phyloP scores from a whole-genome alignment of 2,329 filamentous ascomycete genomes.

The Phialocephala subalpina region DNA sequence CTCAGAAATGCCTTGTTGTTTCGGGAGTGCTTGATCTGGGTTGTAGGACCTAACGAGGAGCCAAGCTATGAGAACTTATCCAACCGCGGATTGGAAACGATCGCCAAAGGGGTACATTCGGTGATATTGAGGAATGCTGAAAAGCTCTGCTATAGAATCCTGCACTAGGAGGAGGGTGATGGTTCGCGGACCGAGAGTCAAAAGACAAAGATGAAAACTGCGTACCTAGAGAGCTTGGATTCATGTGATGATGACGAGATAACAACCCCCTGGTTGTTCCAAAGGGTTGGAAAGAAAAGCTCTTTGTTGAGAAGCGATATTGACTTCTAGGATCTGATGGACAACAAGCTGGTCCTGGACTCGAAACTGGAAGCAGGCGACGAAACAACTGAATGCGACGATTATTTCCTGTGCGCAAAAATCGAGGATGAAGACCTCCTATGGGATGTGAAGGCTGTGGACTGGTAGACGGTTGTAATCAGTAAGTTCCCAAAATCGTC shows the following conservation, averaged over 20 bases:
- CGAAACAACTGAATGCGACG: background rate
- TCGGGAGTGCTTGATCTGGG: conserved; percentile 14
- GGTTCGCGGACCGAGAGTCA: background rate
- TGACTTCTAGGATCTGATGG: background rate
- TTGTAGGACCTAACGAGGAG: background rate
- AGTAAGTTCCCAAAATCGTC: background rate
- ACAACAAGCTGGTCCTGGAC: background rate
- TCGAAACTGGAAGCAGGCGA: background rate
- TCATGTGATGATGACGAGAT: background rate
- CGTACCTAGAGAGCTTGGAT: background rate
- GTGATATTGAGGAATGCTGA: background rate
- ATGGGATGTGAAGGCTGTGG: conserved; percentile 11
- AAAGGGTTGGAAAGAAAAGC: too few species aligned
- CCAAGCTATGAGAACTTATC: background rate
- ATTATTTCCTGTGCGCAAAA: conserved; percentile 13
- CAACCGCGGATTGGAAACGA: background rate
- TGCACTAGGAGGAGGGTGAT: background rate
- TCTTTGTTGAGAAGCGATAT: background rate
- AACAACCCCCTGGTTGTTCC: too few species aligned
- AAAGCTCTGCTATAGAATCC: background rate
- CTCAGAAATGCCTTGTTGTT: conserved; percentile 16
- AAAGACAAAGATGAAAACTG: background rate
- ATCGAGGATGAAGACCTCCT: conserved; percentile 23
- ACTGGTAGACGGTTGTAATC: background rate
- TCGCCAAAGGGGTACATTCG: background rate